Evolutionary conservation across 495 filamentous ascomycete species (phyloP).

Genomic region (Friedmanniomyces simplex): DNA sequence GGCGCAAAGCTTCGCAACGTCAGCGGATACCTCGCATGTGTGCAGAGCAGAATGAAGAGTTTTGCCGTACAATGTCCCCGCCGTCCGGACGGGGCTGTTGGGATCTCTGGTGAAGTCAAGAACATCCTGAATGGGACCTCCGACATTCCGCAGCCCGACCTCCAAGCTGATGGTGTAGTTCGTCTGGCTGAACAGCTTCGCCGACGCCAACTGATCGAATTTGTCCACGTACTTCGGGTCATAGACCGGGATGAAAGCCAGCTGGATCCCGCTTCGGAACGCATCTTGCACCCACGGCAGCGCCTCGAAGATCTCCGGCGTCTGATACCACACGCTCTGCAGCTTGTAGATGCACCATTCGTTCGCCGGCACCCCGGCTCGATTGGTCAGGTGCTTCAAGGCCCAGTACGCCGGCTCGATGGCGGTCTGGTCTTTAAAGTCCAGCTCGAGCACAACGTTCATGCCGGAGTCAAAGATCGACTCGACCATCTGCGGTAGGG

Average conservation of each 20-base stretch:
- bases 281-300: constrained; percentile 8
- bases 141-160: constrained; percentile 1
- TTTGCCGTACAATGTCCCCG: not conserved
- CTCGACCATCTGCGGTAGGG: not conserved
- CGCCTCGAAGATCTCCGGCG: constrained; percentile 3
- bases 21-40: not conserved
- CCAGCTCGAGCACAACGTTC: not conserved
- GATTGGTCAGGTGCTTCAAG: constrained; percentile 1
- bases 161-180: constrained; percentile 6
- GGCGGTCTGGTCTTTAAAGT: constrained; percentile 1
- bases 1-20: not conserved
- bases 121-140: not conserved
- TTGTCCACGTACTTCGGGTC: not conserved
- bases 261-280: not conserved
- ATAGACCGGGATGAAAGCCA: constrained; percentile 5
- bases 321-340: constrained; percentile 1
- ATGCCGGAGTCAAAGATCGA: not conserved
- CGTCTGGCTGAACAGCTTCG: not conserved
- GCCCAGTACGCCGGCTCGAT: constrained; percentile 3
- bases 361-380: constrained; percentile 5
- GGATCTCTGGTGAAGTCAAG: not conserved
- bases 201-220: not conserved
- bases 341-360: constrained; percentile 7
- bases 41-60: not conserved
- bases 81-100: not conserved